Percentiles rank a stretch among this genome's conserved stretches.
phyloP scores from a whole-genome alignment of 106 monocot genomes.

The Allium cepa region DNA sequence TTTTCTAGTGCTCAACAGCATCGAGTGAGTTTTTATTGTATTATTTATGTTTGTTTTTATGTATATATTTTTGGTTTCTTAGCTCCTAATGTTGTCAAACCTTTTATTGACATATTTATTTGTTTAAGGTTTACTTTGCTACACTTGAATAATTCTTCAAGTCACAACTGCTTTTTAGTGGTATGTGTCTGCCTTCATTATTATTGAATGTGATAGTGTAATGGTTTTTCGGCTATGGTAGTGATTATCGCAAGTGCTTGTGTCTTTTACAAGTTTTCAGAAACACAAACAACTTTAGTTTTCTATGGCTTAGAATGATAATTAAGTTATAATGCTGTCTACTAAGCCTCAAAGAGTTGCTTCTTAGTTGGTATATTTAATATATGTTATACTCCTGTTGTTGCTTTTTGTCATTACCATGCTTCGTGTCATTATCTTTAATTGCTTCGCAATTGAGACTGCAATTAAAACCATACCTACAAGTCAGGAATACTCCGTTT shows the following conservation, averaged over 20 bases:
- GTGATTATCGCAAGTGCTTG: slow-evolving; percentile 10
- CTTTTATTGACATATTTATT: slow-evolving; percentile 32
- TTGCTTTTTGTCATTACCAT: not conserved
- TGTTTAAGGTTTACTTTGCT: slow-evolving; percentile 54
- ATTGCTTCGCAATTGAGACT: too few relatives aligned
- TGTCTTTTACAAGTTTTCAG: not conserved
- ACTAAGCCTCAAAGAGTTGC: not conserved
- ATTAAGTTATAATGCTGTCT: slow-evolving; percentile 5
- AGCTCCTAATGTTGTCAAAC: slow-evolving; percentile 27
- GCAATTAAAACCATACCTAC: too few relatives aligned
- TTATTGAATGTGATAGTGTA: not conserved
- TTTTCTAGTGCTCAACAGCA: slow-evolving; percentile 32
- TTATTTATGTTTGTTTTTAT: too few relatives aligned
- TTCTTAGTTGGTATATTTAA: slow-evolving; percentile 1
- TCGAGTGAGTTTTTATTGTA: slow-evolving; percentile 13
- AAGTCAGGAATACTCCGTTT: too few relatives aligned
- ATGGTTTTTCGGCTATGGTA: slow-evolving; percentile 3
- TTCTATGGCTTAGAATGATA: not conserved
- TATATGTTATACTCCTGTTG: not conserved
- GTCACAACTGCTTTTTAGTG: slow-evolving; percentile 9
- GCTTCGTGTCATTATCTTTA: too few relatives aligned
- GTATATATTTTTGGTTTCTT: slow-evolving; percentile 10
- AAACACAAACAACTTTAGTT: too few relatives aligned
- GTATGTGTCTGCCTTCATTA: slow-evolving; percentile 8
- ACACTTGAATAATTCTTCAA: slow-evolving; percentile 9